These are phyloP conservation scores for Furcasterigmium furcatum DNA, from an alignment of 2,329 filamentous ascomycete genomes.

Conservation along the genomic window DNA sequence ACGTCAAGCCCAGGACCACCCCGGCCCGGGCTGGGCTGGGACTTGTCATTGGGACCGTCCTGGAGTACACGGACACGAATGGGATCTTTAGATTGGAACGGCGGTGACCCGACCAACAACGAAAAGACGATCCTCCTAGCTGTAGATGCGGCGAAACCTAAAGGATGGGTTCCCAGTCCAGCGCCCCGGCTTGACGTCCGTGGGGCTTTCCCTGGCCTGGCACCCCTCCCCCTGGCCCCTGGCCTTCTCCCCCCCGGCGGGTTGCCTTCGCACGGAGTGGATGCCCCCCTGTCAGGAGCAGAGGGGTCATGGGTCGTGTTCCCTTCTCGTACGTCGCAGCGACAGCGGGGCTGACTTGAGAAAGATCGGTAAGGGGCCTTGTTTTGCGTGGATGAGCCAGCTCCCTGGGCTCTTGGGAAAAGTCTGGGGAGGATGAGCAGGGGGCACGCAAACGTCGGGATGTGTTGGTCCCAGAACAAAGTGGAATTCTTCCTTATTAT, in stretches of 20 bases:
- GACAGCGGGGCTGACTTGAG: not conserved
- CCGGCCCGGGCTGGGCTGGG: conserved; percentile 13
- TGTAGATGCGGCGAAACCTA: conserved; percentile 10
- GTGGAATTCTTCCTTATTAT: no score
- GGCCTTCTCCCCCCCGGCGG: conserved; percentile 5
- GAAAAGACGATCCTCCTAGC: conserved; percentile 14
- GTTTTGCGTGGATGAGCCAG: not conserved
- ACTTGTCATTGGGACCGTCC: conserved; percentile 13
- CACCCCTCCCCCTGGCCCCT: conserved; percentile 4
- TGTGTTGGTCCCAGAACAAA: no score
- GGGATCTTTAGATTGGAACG: conserved; percentile 16
- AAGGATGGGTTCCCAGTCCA: conserved; percentile 11
- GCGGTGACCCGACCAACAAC: conserved; percentile 15
- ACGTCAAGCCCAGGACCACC: conserved; percentile 14
- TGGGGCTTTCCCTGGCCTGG: conserved; percentile 9
- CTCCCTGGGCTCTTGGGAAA: no score
- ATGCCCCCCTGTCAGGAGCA: conserved; percentile 4
- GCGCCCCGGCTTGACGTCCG: conserved; percentile 13
- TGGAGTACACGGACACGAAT: conserved; percentile 12
- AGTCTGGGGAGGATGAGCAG: no score
- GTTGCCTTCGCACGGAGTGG: not conserved
- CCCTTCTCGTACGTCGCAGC: not conserved
- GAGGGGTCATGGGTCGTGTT: not conserved
- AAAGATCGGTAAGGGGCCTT: not conserved
- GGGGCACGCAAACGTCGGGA: no score